phyloP scores from a whole-genome alignment of 495 filamentous ascomycete species.

The Corynascus novoguineensis region DNA sequence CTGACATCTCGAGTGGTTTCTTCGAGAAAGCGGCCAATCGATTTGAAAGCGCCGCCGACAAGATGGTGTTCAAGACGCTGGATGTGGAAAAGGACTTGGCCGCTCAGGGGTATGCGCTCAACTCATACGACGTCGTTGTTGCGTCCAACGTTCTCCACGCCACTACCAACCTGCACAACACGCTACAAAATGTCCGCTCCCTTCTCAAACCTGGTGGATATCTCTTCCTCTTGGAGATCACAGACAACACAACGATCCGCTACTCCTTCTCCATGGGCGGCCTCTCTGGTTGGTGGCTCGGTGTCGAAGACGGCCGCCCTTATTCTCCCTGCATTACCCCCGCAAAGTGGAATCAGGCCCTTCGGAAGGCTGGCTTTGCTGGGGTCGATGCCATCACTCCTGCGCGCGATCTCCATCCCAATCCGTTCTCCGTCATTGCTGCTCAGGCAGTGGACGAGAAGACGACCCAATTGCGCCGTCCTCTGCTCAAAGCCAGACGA shows the following conservation, averaged over 20 bases:
- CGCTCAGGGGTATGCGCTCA: background rate
- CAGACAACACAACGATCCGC: background rate
- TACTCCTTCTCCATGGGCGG: background rate
- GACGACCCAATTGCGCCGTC: background rate
- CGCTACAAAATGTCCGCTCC: background rate
- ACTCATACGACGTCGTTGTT: conserved; percentile 4
- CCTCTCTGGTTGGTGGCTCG: background rate
- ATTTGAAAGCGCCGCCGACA: background rate
- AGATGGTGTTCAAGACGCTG: background rate
- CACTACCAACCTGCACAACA: background rate
- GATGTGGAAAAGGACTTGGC: background rate
- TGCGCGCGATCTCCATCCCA: background rate
- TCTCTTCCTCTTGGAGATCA: background rate
- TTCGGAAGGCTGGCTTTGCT: background rate
- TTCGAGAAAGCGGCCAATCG: background rate
- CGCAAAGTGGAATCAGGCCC: background rate
- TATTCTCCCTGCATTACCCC: background rate
- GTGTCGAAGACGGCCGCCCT: background rate
- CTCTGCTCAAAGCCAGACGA: background rate
- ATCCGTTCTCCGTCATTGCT: background rate
- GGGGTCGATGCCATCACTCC: background rate
- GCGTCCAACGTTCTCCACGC: background rate
- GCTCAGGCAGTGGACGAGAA: background rate
- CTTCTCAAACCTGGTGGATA: conserved; percentile 2
- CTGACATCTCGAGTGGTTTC: background rate